Percentiles rank a stretch among this genome's conserved stretches.
Evolutionary conservation across 1,284 basidiomycete genomes (phyloP).

Genomic region (Leccinum griseonigrum): DNA sequence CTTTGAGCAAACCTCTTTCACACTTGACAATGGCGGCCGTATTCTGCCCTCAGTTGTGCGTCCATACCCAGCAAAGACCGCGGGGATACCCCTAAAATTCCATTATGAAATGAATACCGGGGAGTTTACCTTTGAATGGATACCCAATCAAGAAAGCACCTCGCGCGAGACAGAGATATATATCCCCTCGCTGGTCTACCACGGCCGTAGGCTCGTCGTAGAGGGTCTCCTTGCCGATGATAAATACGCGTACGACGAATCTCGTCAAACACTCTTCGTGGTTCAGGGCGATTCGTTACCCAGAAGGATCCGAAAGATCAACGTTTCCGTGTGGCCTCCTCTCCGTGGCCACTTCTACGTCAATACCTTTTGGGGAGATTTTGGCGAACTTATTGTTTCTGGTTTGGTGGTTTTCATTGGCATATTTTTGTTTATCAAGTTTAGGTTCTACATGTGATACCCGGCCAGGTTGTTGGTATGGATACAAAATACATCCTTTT

Average conservation of each 20-base stretch:
- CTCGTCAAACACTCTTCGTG: slow-evolving; percentile 67
- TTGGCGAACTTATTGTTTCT: slow-evolving; percentile 41
- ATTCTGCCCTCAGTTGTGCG: slow-evolving; percentile 77
- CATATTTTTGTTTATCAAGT: slow-evolving; percentile 33
- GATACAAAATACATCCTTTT: neutral
- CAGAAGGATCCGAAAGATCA: slow-evolving; percentile 45
- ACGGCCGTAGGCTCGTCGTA: slow-evolving; percentile 57
- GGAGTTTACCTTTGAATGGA: slow-evolving; percentile 62
- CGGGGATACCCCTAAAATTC: slow-evolving; percentile 66
- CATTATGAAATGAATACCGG: slow-evolving; percentile 73
- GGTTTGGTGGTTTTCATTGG: slow-evolving; percentile 36
- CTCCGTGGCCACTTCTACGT: slow-evolving; percentile 49
- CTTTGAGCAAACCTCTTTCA: slow-evolving; percentile 54
- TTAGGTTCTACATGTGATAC: slow-evolving; percentile 27
- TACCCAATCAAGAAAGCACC: slow-evolving; percentile 34
- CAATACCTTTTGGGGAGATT: slow-evolving; percentile 67
- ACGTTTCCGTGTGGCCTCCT: slow-evolving; percentile 54
- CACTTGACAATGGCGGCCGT: slow-evolving; percentile 79
- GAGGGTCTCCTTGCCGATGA: slow-evolving; percentile 50
- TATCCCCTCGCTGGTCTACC: slow-evolving; percentile 60
- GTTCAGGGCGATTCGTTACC: slow-evolving; percentile 45
- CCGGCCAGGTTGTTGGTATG: neutral
- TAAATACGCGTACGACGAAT: slow-evolving; percentile 51
- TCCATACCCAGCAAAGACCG: slow-evolving; percentile 77
- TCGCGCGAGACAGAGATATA: slow-evolving; percentile 78